Conservation (phyloP, 306 rosid species). For the Lathyrus aphaca region DNA sequence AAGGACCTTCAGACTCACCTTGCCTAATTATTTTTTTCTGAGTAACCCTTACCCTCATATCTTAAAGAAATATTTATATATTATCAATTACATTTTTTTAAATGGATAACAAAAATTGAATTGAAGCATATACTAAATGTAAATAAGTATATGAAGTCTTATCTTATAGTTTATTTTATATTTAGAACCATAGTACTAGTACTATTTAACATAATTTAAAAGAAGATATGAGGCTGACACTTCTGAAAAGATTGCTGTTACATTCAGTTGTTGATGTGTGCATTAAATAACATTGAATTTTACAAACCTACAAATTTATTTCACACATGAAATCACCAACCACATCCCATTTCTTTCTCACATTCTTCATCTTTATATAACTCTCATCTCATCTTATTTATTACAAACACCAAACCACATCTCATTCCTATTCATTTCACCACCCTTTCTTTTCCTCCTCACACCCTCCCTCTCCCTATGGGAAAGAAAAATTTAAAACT, state of each 20-base stretch:
- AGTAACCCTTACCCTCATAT: no score
- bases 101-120: no score
- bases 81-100: no score
- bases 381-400: constrained; percentile 38
- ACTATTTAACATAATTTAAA: not conserved
- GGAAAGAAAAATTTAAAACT: constrained; percentile 57
- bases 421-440: constrained; percentile 25
- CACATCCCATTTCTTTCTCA: constrained; percentile 46
- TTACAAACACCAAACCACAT: constrained; percentile 39
- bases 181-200: no score
- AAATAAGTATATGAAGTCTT: no score
- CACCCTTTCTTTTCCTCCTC: not conserved
- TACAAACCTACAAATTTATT: constrained; percentile 54
- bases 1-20: no score
- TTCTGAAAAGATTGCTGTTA: constrained; percentile 38
- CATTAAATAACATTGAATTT: constrained; percentile 68
- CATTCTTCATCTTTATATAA: constrained; percentile 51
- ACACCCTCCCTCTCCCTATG: constrained; percentile 41
- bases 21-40: no score
- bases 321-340: constrained; percentile 57
- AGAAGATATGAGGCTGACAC: constrained; percentile 32
- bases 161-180: no score
- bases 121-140: no score
- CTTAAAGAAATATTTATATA: no score
- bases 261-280: constrained; percentile 51